Evolutionary conservation across 2,329 filamentous ascomycete genomes (phyloP).

Genomic region (Didymella glomerata): DNA sequence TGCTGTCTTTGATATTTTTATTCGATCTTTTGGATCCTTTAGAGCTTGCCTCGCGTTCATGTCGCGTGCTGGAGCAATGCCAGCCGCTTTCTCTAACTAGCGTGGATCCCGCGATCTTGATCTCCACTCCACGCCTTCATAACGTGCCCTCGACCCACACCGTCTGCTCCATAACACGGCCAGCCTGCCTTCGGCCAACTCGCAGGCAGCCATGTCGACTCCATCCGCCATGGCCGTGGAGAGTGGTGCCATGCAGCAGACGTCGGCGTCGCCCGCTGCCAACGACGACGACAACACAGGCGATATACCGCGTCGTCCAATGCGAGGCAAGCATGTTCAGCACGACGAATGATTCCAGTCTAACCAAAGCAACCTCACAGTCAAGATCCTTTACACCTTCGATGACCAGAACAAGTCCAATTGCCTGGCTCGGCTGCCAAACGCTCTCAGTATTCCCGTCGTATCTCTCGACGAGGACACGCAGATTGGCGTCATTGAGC

Average conservation of each 20-base stretch:
- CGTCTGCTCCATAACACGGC: conserved; percentile 29
- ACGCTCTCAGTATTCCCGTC: conserved; percentile 80
- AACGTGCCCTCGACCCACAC: conserved; percentile 25
- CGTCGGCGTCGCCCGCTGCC: conserved; percentile 29
- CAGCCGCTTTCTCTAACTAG: conserved; percentile 40
- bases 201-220: conserved; percentile 47
- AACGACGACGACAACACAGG: conserved; percentile 38
- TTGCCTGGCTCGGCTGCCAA: conserved; percentile 85
- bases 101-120: conserved; percentile 33
- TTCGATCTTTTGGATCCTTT: conserved; percentile 11
- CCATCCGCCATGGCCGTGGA: conserved; percentile 35
- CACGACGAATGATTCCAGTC: conserved; percentile 21
- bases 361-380: conserved; percentile 58
- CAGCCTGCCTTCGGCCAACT: conserved; percentile 26
- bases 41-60: conserved; percentile 25
- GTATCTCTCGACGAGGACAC: conserved; percentile 80
- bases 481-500: conserved; percentile 85
- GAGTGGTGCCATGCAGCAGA: conserved; percentile 35
- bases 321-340: conserved; percentile 55
- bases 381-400: conserved; percentile 97
- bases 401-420: conserved; percentile 87
- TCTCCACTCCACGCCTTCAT: conserved; percentile 25
- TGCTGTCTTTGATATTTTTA: conserved; percentile 21
- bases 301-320: conserved; percentile 53
- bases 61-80: conserved; percentile 48